Base-by-base conservation (phyloP, 2,329 filamentous ascomycete genomes). In the Colletotrichum sp. region DNA sequence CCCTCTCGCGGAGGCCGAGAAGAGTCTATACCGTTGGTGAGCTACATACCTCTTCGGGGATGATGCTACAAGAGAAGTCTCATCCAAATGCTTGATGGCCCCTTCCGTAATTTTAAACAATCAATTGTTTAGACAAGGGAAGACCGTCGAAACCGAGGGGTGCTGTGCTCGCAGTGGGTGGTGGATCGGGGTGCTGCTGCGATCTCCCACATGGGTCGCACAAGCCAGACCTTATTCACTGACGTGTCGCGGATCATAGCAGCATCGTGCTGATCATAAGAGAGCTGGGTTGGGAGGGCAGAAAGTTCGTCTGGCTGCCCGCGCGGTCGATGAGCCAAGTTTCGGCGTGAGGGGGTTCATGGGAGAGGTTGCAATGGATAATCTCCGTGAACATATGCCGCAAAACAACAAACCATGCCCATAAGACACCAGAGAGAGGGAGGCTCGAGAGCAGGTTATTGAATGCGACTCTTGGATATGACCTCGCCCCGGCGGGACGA, bases 151-250 rank as follows among this genome's bases (percentile, higher is more conserved):
- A 65, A 69, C 74, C 70, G 36, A 65, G 28, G 13, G 28, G 64
- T 34, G n/a, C 3, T 49, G 39, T n/a, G n/a, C n/a, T n/a, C n/a
- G n/a, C n/a, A n/a, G 44, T n/a, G 44, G 44, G 18, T 21, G 44
- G 44, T 52, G 44, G 44, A 52, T 52, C 44, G 26, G 26, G 49
- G 34, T 18, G 57, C 34, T 44, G 10, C 44, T 69, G 44, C 44
- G 74, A 76, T 76, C 74, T 74, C 65, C 70, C 26, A 49, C 74
- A 76, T 73, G 74, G 74, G 74, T 55, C 64, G 74, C 74, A 76
- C 74, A 76, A 68, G 70, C 74, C 74, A 74, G 74, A 73, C 74
- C 74, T 76, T 76, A 74, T 73, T 76, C 74, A 36, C 21, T 60
- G 64, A 68, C 59, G 59, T 69, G 59, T 69, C 18, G 70, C 70